Evolutionary conservation across 2,329 filamentous ascomycete species (phyloP), one percentile per base, ranked within the genome.

Genomic region (Stagonosporopsis cucurbitacearum): DNA sequence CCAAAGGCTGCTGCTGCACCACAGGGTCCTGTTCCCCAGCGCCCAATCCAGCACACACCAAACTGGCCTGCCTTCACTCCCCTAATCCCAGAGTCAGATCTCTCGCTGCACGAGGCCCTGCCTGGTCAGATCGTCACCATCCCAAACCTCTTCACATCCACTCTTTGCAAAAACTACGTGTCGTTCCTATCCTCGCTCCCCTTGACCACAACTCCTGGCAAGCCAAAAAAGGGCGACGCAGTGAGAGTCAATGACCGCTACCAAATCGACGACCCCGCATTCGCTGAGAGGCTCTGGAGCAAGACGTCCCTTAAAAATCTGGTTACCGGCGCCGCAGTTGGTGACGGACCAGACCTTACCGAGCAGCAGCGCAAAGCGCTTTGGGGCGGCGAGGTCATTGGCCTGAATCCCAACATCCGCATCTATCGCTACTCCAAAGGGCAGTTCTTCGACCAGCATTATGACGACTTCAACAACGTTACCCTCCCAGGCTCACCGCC

Each of bases 361-460:
- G 67, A 70, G 15, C 66, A 64, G 7, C 66, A 74, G 47, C 71
- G 74, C 30, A 69, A 63, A 17, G 67, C 76, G 22, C 68, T 81
- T 42, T 96, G 92, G 91, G 92, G 90, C 54, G 92, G 92, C 25
- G 84, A 92, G 45, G 86, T 91, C 0, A 78, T 96, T n/a, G 92
- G 92, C 0, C 77, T 97, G 57, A 96, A 92, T 74, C 86, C 91
- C 8, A 96, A 96, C 63, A 96, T 97, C 51, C 84, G 94, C 30
- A 86, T 97, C 26, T 97, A 97, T 77, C 85, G 93, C 20, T 97
- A 97, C 75, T 85, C 83, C 1, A 85, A 88, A 62, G 91, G 91
- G 0, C 92, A 97, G 72, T 96, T 93, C 73, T 97, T 97, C 73
- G 92, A 92, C 70, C 88, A 91, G 67, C 94, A 97, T 74, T 97